Percentiles rank a stretch among this genome's conserved stretches.
Evolutionary conservation across 306 rosid species (phyloP).

Genomic region (Gynostemma pentaphyllum): DNA sequence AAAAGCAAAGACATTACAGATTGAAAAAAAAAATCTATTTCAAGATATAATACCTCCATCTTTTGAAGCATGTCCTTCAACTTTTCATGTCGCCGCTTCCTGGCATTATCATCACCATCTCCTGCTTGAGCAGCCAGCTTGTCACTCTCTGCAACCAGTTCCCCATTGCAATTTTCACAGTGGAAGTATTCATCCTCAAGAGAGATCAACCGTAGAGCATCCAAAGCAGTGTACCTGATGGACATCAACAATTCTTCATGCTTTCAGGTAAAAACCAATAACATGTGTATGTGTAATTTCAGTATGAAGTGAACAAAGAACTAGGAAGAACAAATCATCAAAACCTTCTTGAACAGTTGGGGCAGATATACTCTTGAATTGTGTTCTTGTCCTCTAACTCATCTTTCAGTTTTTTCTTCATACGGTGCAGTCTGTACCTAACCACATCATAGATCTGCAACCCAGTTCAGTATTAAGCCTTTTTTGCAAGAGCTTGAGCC

Average conservation of each 20-base stretch:
- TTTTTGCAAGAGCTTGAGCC: background rate
- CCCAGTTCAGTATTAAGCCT: conserved; percentile 15
- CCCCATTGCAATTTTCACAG: conserved; percentile 83
- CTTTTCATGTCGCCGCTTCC: conserved; percentile 73
- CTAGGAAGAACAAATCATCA: background rate
- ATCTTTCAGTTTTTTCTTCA: conserved; percentile 95
- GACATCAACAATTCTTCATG: background rate
- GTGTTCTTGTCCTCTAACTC: conserved; percentile 95
- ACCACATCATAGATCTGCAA: conserved; percentile 84
- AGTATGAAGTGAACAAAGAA: background rate
- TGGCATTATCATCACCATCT: conserved; percentile 82
- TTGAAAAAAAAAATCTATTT: conserved; percentile 1
- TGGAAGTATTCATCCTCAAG: conserved; percentile 80
- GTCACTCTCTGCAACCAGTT: conserved; percentile 83
- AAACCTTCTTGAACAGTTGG: conserved; percentile 79
- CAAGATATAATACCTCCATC: conserved; percentile 46
- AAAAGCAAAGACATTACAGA: background rate
- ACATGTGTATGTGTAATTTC: background rate
- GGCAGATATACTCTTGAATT: conserved; percentile 83
- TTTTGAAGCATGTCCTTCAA: conserved; percentile 82
- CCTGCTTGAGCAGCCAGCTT: conserved; percentile 77
- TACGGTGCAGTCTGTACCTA: conserved; percentile 86
- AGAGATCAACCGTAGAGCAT: conserved; percentile 75
- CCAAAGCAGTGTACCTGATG: conserved; percentile 80
- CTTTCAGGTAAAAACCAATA: background rate